Percentiles rank a stretch among this genome's conserved stretches.
Conservation (phyloP, 2,329 filamentous ascomycete species). For the Fusarium multiceps region DNA sequence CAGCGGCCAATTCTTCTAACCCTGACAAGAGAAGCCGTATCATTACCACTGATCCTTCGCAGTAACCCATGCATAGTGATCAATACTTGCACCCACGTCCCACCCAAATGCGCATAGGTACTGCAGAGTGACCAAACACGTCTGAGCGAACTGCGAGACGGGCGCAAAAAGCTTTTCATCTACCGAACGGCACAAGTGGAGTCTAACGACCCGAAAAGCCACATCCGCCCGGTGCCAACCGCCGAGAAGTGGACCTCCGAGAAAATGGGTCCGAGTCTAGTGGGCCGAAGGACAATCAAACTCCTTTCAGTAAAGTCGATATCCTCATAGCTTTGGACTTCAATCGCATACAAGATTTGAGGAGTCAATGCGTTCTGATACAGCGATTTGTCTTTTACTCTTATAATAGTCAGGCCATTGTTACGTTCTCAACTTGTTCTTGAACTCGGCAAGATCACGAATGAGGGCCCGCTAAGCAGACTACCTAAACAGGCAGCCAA, state of each 20-base stretch:
- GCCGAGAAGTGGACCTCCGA: background rate
- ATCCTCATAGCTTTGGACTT: too few species aligned
- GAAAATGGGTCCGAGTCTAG: background rate
- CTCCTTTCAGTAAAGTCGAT: background rate
- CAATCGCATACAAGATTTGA: too few species aligned
- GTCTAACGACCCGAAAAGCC: constrained; percentile 1
- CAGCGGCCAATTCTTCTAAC: background rate
- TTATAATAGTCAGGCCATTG: too few species aligned
- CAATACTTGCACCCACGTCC: too few species aligned
- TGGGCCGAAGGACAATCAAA: background rate
- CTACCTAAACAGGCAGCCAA: background rate
- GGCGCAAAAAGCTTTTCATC: background rate
- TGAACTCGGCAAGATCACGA: background rate
- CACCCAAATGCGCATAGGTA: too few species aligned
- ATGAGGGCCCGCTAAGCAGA: background rate
- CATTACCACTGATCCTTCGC: too few species aligned
- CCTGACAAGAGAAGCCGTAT: too few species aligned
- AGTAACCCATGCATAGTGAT: too few species aligned
- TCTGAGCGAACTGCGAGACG: too few species aligned
- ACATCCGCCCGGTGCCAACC: background rate
- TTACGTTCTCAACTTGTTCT: too few species aligned
- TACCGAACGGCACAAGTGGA: background rate
- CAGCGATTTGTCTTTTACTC: too few species aligned
- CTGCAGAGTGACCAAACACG: too few species aligned
- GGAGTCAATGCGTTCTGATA: background rate